These are phyloP conservation scores for Scedosporium boydii DNA, from an alignment of 2,329 filamentous ascomycete species.

Conservation along the genomic window DNA sequence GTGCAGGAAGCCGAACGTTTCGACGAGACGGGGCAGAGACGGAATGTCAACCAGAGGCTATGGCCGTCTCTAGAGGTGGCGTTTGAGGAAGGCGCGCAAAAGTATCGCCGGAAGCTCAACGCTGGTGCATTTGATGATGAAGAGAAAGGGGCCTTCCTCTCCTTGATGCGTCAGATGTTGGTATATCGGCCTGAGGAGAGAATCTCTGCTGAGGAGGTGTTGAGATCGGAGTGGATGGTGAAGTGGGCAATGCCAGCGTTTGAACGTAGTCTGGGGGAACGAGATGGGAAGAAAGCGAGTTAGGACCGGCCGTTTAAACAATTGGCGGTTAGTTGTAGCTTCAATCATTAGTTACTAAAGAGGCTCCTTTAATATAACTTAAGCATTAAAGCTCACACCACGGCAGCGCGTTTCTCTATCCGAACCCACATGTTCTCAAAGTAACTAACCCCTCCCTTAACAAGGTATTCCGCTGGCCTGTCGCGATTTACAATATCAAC, in stretches of 20 bases:
- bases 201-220: constrained; percentile 17
- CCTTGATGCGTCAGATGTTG: constrained; percentile 21
- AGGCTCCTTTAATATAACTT: too few species aligned
- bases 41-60: constrained; percentile 1
- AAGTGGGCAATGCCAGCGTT: constrained; percentile 16
- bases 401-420: constrained; percentile 13
- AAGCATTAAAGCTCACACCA: not conserved
- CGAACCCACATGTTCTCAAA: constrained; percentile 30
- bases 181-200: constrained; percentile 18
- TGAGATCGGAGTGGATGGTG: constrained; percentile 23
- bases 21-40: not conserved
- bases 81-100: constrained; percentile 17
- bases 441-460: constrained; percentile 31
- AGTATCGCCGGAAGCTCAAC: constrained; percentile 12
- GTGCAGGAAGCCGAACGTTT: constrained; percentile 2
- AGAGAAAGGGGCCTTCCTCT: constrained; percentile 14
- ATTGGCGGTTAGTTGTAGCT: too few species aligned
- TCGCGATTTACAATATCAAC: constrained; percentile 19
- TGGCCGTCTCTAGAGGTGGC: constrained; percentile 15
- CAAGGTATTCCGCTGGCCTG: constrained; percentile 22
- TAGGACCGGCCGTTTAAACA: too few species aligned
- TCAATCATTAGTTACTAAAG: too few species aligned
- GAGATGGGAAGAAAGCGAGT: not conserved
- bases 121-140: constrained; percentile 10
- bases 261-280: not conserved